These are phyloP conservation scores for Didymella sp. DNA, from an alignment of 2,329 filamentous ascomycete species.

Conservation along the genomic window DNA sequence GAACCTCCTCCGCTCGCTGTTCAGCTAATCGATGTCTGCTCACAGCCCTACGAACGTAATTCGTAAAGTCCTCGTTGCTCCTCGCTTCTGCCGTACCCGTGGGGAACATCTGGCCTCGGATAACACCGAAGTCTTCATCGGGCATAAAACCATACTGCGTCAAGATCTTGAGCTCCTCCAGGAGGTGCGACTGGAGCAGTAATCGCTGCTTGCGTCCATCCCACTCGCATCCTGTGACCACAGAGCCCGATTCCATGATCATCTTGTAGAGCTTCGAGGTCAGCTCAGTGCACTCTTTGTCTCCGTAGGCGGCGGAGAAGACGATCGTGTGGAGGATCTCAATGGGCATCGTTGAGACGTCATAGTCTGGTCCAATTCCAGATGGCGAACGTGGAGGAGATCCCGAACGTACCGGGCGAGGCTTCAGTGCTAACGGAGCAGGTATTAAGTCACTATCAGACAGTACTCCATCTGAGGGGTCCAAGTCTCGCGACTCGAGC, in stretches of 20 bases:
- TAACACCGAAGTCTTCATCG: neutral
- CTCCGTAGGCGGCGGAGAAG: constrained; percentile 2
- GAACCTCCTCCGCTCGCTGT: neutral
- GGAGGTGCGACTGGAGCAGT: neutral
- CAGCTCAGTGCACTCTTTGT: neutral
- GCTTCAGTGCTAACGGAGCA: neutral
- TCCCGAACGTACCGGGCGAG: neutral
- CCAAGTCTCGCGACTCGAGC: neutral
- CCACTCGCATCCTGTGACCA: neutral
- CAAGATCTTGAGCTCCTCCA: constrained; percentile 3
- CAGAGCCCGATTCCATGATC: neutral
- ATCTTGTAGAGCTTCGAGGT: neutral
- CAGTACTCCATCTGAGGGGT: neutral
- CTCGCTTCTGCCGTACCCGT: neutral
- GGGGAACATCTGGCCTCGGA: constrained; percentile 6
- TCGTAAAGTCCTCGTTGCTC: neutral
- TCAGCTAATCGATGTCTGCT: neutral
- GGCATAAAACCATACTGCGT: neutral
- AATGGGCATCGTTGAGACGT: constrained; percentile 1
- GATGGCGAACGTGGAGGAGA: neutral
- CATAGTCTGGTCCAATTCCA: neutral
- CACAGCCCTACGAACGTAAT: neutral
- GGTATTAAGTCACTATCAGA: neutral
- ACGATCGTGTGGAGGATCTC: neutral
- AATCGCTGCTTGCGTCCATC: neutral